Conservation (phyloP, 306 rosid species). For the Quercus suber region DNA sequence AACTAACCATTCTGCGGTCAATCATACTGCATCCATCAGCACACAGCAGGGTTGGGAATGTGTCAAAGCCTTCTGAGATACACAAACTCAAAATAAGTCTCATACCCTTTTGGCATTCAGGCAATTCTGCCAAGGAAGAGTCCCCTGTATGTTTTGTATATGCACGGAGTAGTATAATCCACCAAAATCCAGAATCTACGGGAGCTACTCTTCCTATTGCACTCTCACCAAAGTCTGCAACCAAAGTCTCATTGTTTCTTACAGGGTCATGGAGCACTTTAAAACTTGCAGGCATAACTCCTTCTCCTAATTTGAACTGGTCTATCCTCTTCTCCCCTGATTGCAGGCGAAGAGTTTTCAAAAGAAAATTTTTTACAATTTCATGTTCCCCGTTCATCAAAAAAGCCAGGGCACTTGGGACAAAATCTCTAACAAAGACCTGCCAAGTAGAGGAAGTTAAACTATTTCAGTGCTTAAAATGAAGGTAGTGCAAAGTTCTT, state of each 20-base stretch:
- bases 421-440: constrained; percentile 39
- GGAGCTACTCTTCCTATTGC: constrained; percentile 46
- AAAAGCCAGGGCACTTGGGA: constrained; percentile 40
- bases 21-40: constrained; percentile 39
- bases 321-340: constrained; percentile 33
- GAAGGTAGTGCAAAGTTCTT: background rate
- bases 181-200: constrained; percentile 40
- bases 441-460: background rate
- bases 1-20: constrained; percentile 36
- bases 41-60: constrained; percentile 37
- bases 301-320: constrained; percentile 35
- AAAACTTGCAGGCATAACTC: constrained; percentile 40
- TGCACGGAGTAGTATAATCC: constrained; percentile 41
- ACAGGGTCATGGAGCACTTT: constrained; percentile 30
- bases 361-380: constrained; percentile 30
- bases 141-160: constrained; percentile 39
- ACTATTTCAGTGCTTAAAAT: background rate
- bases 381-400: constrained; percentile 34
- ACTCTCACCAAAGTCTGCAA: constrained; percentile 34
- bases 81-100: constrained; percentile 31
- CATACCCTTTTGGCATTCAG: constrained; percentile 39
- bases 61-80: constrained; percentile 36
- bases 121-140: constrained; percentile 29
- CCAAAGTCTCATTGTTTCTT: constrained; percentile 20
- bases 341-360: constrained; percentile 35